Conservation (phyloP, 371 early-diverging fungal genomes). For the Lichtheimia ramosa region DNA sequence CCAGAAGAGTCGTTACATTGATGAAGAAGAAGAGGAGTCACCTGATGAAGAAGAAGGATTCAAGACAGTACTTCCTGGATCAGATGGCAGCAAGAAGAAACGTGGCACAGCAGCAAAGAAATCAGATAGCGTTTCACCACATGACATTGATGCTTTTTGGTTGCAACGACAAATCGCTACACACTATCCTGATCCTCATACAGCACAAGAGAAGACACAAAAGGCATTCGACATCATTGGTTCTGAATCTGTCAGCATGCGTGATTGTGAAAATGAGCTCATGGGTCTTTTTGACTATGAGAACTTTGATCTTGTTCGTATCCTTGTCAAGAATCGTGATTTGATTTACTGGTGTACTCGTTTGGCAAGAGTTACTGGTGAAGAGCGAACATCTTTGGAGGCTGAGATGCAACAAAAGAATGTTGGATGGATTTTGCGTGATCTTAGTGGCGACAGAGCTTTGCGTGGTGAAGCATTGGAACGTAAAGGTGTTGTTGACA, state of each 20-base stretch:
- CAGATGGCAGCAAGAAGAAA: conserved; percentile 38
- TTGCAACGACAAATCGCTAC: conserved; percentile 86
- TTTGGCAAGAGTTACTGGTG: conserved; percentile 73
- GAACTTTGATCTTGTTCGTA: conserved; percentile 90
- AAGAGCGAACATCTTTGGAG: conserved; percentile 59
- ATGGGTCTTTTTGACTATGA: conserved; percentile 92
- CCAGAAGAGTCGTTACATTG: conserved; percentile 13
- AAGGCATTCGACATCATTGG: conserved; percentile 77
- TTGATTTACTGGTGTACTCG: conserved; percentile 90
- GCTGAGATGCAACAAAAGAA: conserved; percentile 70
- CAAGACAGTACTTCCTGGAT: conserved; percentile 53
- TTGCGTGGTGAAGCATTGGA: conserved; percentile 73
- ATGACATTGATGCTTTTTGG: conserved; percentile 97
- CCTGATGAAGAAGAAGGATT: conserved; percentile 56
- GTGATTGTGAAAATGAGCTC: conserved; percentile 93
- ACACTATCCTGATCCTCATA: conserved; percentile 82
- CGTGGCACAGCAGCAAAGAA: conserved; percentile 20
- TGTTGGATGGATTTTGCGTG: conserved; percentile 72
- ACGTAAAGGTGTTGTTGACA: conserved; percentile 69
- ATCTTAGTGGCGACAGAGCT: conserved; percentile 63
- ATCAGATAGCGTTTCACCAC: conserved; percentile 54
- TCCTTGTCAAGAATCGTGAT: conserved; percentile 85
- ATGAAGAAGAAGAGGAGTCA: conserved; percentile 28
- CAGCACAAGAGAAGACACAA: conserved; percentile 84
- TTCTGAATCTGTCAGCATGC: conserved; percentile 58